A percentile compares a stretch with the other conserved stretches of the same genome.
Conservation (phyloP, 1,284 basidiomycete genomes). For the Malassezia furfur region DNA sequence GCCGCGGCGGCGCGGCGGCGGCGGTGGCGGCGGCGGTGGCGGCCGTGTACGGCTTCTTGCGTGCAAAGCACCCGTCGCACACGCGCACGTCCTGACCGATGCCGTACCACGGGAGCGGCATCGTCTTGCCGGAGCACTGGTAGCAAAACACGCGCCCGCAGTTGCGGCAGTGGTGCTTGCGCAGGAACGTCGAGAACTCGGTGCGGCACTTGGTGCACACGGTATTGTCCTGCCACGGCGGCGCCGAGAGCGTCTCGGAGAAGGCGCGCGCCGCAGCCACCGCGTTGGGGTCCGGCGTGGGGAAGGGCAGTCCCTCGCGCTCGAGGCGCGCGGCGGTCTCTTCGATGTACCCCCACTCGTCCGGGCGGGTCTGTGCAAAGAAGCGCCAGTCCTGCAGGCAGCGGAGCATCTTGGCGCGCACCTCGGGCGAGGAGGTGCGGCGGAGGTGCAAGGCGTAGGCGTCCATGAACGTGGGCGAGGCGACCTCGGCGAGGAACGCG, state of each 20-base stretch:
- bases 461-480: conserved; percentile 82
- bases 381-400: conserved; percentile 85
- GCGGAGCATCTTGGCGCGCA: conserved; percentile 69
- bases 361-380: conserved; percentile 71
- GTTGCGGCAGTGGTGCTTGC: conserved; percentile 97
- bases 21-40: neutral
- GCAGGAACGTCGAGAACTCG: conserved; percentile 85
- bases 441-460: conserved; percentile 69
- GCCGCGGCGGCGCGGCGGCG: conserved; percentile 4
- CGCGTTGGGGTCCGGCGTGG: conserved; percentile 63
- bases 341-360: conserved; percentile 43
- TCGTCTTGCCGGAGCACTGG: conserved; percentile 73
- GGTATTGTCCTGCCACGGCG: conserved; percentile 92
- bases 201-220: conserved; percentile 87
- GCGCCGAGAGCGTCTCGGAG: conserved; percentile 53
- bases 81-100: conserved; percentile 87
- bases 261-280: conserved; percentile 47
- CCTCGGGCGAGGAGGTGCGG: conserved; percentile 61
- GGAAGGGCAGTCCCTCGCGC: conserved; percentile 64
- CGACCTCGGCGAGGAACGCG: conserved; percentile 59
- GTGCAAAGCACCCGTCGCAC: conserved; percentile 67
- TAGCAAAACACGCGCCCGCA: conserved; percentile 96
- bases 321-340: conserved; percentile 41
- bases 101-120: conserved; percentile 84
- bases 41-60: conserved; percentile 18